Evolutionary conservation across 73 alveolate species (phyloP).

Genomic region (Chromera velia): DNA sequence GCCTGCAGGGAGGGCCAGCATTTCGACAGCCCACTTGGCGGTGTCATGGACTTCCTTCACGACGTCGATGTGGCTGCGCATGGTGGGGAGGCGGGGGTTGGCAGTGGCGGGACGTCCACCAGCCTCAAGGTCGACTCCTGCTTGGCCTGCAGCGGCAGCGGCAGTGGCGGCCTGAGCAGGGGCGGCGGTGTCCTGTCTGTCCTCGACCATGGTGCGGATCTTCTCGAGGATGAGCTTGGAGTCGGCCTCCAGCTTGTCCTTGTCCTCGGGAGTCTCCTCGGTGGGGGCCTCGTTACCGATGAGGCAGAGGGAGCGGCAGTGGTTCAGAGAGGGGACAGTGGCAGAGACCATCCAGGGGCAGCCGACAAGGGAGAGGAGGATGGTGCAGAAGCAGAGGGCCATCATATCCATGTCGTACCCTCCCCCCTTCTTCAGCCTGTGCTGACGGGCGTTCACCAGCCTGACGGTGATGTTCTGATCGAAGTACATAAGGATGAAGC

Average conservation of each 20-base stretch:
- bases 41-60: not conserved
- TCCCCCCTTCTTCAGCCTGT: not conserved
- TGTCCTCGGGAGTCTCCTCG: not conserved
- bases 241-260: not conserved
- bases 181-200: no score
- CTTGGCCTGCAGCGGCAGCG: no score
- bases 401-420: not conserved
- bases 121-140: no score
- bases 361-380: not conserved
- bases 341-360: not conserved
- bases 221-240: not conserved
- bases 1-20: not conserved
- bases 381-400: not conserved
- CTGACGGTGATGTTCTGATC: not conserved
- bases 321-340: not conserved
- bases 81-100: not conserved
- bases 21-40: not conserved
- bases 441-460: not conserved
- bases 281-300: not conserved
- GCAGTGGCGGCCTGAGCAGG: no score
- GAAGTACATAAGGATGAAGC: not conserved
- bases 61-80: not conserved
- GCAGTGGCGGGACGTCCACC: not conserved
- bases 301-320: not conserved
- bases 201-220: not conserved